phyloP scores from a whole-genome alignment of 1,284 basidiomycete genomes.

The Tilletiopsis washingtonensis region DNA sequence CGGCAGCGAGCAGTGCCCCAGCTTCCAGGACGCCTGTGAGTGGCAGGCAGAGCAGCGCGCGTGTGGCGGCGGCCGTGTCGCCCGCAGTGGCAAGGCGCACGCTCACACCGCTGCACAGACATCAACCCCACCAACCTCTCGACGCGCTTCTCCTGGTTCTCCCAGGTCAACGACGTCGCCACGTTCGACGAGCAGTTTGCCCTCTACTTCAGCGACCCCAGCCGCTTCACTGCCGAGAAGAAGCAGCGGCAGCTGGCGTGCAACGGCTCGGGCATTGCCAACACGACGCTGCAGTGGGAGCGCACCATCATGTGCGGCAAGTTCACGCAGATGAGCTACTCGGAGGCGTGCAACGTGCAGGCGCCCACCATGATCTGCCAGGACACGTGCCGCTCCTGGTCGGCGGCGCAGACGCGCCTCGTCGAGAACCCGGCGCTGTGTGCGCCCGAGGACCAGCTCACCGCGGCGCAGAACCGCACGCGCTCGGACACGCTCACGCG shows the following conservation, averaged over 20 bases:
- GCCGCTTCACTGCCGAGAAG: conserved; percentile 40
- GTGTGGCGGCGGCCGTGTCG: conserved; percentile 2
- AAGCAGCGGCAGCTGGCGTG: conserved; percentile 25
- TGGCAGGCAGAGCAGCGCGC: neutral
- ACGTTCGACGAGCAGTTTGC: conserved; percentile 49
- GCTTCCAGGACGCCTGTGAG: conserved; percentile 23
- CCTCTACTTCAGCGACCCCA: conserved; percentile 47
- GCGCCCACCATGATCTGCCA: conserved; percentile 38
- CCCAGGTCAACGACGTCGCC: conserved; percentile 45
- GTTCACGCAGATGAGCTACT: conserved; percentile 33
- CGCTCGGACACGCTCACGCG: conserved; percentile 43
- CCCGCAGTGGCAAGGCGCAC: neutral
- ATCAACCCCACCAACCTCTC: conserved; percentile 48
- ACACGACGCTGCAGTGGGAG: conserved; percentile 36
- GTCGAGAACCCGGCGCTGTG: conserved; percentile 37
- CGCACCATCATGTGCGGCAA: conserved; percentile 38
- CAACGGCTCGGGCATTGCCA: conserved; percentile 27
- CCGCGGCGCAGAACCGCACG: conserved; percentile 21
- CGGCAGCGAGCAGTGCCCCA: conserved; percentile 28
- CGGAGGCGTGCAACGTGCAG: conserved; percentile 28
- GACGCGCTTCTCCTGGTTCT: conserved; percentile 45
- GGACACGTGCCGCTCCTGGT: conserved; percentile 33
- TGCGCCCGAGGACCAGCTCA: conserved; percentile 27
- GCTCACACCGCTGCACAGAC: conserved; percentile 8
- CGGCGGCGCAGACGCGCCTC: conserved; percentile 23